These are phyloP conservation scores for Coniochaeta hoffmannii DNA, from an alignment of 2,329 filamentous ascomycete genomes.

Conservation along the genomic window DNA sequence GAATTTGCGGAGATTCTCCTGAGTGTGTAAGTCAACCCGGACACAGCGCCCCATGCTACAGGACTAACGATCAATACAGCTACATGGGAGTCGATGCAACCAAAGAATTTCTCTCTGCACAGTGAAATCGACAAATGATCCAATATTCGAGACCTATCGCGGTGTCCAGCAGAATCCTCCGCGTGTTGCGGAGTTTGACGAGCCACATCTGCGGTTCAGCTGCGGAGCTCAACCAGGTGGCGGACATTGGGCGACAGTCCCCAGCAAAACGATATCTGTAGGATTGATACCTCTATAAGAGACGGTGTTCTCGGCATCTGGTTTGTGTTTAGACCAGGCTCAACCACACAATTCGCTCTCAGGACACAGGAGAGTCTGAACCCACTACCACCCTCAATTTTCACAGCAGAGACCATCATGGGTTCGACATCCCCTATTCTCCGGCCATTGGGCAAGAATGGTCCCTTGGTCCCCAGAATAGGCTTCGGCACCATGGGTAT, in stretches of 20 bases:
- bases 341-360: no score
- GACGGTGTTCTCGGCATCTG: no score
- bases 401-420: no score
- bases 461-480: conserved; percentile 3
- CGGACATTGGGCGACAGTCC: neutral
- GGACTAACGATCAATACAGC: conserved; percentile 11
- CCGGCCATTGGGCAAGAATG: conserved; percentile 5
- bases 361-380: no score
- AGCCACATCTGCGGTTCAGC: neutral
- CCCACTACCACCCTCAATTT: no score
- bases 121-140: neutral
- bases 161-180: neutral
- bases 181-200: neutral
- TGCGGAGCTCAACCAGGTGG: neutral
- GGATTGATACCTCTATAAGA: no score
- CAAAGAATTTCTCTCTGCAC: conserved; percentile 14
- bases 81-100: conserved; percentile 19
- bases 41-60: neutral
- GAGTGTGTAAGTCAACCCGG: conserved; percentile 11
- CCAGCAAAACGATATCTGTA: conserved; percentile 6
- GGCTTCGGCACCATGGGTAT: conserved; percentile 6
- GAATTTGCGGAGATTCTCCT: conserved; percentile 21
- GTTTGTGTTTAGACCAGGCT: no score
- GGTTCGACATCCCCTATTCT: neutral
- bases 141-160: neutral